Conservation (phyloP, 495 filamentous ascomycete species). For the Thermothielavioides terrestris region DNA sequence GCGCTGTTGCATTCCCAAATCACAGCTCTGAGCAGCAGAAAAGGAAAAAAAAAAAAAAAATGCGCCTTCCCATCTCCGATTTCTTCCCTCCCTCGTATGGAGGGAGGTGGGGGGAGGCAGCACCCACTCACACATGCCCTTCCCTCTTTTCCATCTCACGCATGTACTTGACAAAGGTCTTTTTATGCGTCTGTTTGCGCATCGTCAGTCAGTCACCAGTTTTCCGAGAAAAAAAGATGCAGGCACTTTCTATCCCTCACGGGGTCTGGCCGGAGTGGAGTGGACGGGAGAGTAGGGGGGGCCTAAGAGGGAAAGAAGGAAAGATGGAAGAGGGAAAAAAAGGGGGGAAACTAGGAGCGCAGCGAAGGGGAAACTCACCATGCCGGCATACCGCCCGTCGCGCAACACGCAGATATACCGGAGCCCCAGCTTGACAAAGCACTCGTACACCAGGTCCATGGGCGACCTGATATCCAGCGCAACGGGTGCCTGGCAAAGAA, state of each 20-base stretch:
- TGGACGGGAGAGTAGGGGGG: no score
- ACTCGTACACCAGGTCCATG: slow-evolving; percentile 94
- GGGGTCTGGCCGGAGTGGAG: no score
- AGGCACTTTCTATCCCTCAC: no score
- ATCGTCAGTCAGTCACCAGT: slow-evolving; percentile 16
- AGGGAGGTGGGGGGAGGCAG: no score
- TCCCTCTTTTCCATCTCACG: slow-evolving; percentile 65
- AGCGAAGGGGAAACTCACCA: slow-evolving; percentile 47
- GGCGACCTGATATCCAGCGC: slow-evolving; percentile 82
- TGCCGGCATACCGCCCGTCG: slow-evolving; percentile 77
- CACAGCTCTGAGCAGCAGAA: no score
- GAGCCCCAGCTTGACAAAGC: slow-evolving; percentile 88
- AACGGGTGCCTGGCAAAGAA: slow-evolving; percentile 64
- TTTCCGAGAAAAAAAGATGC: no score
- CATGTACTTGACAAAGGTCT: slow-evolving; percentile 91
- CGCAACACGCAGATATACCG: slow-evolving; percentile 84
- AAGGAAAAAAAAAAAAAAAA: no score
- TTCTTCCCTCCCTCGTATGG: neutral
- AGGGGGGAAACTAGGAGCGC: no score
- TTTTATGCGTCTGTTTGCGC: slow-evolving; percentile 67
- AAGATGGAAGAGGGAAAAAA: neutral
- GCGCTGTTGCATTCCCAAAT: no score
- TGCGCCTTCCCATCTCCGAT: neutral
- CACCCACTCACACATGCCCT: slow-evolving; percentile 7
- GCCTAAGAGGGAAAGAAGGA: neutral